phyloP scores from a whole-genome alignment of 2,329 filamentous ascomycete genomes.

The Ophiocordyceps camponoti-floridani region DNA sequence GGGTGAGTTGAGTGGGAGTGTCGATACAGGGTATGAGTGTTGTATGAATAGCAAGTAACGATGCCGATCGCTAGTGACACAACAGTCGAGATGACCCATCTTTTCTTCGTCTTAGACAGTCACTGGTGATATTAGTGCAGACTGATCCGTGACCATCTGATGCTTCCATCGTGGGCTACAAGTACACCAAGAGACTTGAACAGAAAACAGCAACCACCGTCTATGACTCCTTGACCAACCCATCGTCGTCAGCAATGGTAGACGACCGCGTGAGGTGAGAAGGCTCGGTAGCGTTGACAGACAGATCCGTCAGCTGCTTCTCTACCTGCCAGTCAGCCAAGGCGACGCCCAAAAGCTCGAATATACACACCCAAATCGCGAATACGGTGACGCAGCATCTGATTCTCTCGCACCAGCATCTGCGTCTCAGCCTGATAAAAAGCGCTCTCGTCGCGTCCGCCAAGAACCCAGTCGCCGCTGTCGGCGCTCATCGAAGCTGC shows the following conservation, averaged over 20 bases:
- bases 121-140: no score
- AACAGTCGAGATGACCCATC: no score
- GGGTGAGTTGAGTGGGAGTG: no score
- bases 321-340: slow-evolving; percentile 15
- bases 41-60: no score
- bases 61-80: no score
- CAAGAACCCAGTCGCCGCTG: slow-evolving; percentile 41
- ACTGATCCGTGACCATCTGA: no score
- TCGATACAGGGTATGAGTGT: no score
- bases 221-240: not conserved
- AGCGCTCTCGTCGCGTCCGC: slow-evolving; percentile 54
- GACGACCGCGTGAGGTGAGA: slow-evolving; percentile 30
- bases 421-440: slow-evolving; percentile 75
- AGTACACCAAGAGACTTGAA: not conserved
- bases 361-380: slow-evolving; percentile 52
- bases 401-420: slow-evolving; percentile 60
- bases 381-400: slow-evolving; percentile 63
- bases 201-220: not conserved
- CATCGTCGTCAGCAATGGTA: slow-evolving; percentile 21
- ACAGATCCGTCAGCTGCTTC: slow-evolving; percentile 29
- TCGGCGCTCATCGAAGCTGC: slow-evolving; percentile 41
- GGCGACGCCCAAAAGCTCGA: no score
- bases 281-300: slow-evolving; percentile 23
- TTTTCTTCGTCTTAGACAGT: no score
- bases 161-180: not conserved